These are phyloP conservation scores for Boletus reticuloceps DNA, from an alignment of 768 basidiomycete species.

Conservation along the genomic window DNA sequence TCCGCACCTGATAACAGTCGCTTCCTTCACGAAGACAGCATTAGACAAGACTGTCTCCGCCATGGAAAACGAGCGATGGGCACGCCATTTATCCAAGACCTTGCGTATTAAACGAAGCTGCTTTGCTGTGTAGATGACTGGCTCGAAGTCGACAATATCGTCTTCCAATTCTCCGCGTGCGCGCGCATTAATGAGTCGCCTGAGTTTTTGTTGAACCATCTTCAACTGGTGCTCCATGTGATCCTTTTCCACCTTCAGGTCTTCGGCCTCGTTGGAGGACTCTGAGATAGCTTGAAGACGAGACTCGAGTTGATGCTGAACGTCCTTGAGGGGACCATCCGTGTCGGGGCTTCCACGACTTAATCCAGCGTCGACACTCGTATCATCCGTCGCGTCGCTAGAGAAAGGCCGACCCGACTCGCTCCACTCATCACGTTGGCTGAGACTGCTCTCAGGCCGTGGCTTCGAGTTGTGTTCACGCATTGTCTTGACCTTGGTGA, in stretches of 20 bases:
- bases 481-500: slow-evolving; percentile 87
- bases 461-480: slow-evolving; percentile 76
- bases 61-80: slow-evolving; percentile 85
- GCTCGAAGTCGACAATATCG: slow-evolving; percentile 65
- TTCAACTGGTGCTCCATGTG: slow-evolving; percentile 90
- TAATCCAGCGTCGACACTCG: slow-evolving; percentile 68
- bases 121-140: slow-evolving; percentile 76
- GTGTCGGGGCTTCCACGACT: slow-evolving; percentile 64
- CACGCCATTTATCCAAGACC: slow-evolving; percentile 83
- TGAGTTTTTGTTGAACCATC: slow-evolving; percentile 80
- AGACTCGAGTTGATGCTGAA: slow-evolving; percentile 73
- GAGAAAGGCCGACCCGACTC: slow-evolving; percentile 78
- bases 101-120: slow-evolving; percentile 82
- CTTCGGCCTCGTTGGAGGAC: slow-evolving; percentile 69
- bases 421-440: slow-evolving; percentile 89
- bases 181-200: slow-evolving; percentile 70
- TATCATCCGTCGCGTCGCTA: slow-evolving; percentile 85
- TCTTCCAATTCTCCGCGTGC: slow-evolving; percentile 73
- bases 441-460: slow-evolving; percentile 88
- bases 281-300: slow-evolving; percentile 61
- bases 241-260: slow-evolving; percentile 85
- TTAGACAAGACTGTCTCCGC: slow-evolving; percentile 83
- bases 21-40: slow-evolving; percentile 89
- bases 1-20: slow-evolving; percentile 83
- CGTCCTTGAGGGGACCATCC: slow-evolving; percentile 62